phyloP scores from a whole-genome alignment of 805 yeast genomes.

The Kodamaea jinghongensis region DNA sequence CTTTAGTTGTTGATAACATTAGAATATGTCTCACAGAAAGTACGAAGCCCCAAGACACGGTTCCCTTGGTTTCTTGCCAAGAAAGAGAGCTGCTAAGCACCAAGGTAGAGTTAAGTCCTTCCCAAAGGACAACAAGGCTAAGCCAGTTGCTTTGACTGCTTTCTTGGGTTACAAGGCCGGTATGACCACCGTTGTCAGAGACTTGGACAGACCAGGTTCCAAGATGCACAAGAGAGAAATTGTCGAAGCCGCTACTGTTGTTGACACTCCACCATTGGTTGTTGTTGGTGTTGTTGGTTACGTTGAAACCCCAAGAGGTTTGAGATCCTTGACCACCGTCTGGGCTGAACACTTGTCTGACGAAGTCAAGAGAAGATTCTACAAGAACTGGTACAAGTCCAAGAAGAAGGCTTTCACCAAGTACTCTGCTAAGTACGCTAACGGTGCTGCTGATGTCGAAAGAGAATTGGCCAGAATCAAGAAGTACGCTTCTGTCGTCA shows the following conservation, averaged over 20 bases:
- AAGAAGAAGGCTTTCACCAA: constrained; percentile 99
- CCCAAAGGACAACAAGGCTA: constrained; percentile 97
- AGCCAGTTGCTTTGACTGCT: constrained; percentile 98
- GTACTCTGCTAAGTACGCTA: constrained; percentile 97
- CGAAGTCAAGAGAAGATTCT: constrained; percentile 99
- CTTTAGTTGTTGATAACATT: constrained; percentile 27
- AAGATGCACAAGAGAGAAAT: constrained; percentile 99
- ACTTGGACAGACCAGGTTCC: constrained; percentile 99
- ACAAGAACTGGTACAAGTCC: constrained; percentile 99
- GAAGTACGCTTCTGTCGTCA: constrained; percentile 97
- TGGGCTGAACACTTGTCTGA: constrained; percentile 99
- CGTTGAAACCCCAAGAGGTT: constrained; percentile 99
- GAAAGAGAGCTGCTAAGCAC: constrained; percentile 98
- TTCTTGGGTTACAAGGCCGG: constrained; percentile 99
- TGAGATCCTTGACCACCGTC: constrained; percentile 98
- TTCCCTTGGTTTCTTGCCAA: constrained; percentile 99
- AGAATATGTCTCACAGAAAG: constrained; percentile 97
- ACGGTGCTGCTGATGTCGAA: constrained; percentile 82
- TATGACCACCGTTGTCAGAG: constrained; percentile 99
- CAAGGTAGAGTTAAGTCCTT: constrained; percentile 99
- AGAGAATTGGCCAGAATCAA: constrained; percentile 97
- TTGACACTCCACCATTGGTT: constrained; percentile 98
- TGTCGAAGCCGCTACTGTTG: constrained; percentile 99
- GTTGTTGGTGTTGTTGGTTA: constrained; percentile 99
- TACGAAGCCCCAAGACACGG: constrained; percentile 99